Percentiles rank a stretch among this genome's conserved stretches.
Evolutionary conservation across 352 stramenopile species (phyloP).

Genomic region (Pythium rhizo-oryzae): DNA sequence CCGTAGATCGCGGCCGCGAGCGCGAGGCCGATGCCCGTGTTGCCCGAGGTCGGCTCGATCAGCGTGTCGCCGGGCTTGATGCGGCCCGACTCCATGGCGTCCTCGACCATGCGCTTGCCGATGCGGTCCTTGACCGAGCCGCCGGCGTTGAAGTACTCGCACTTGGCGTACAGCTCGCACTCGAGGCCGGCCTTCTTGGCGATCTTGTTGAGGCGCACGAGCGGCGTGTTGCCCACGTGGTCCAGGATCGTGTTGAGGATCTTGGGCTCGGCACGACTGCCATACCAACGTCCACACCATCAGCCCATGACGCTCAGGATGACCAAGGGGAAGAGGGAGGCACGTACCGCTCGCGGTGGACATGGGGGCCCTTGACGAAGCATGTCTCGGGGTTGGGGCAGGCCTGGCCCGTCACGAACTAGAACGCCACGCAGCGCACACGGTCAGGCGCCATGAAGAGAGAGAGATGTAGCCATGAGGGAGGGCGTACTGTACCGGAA

Average conservation of each 20-base stretch:
- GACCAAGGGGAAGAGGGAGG: no score
- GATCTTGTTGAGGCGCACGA: conserved; percentile 93
- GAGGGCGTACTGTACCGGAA: no score
- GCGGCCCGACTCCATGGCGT: conserved; percentile 82
- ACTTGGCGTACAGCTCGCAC: conserved; percentile 93
- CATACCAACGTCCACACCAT: no score
- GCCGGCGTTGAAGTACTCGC: conserved; percentile 95
- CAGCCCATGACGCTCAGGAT: no score
- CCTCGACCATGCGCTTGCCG: conserved; percentile 86
- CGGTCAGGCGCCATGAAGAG: background rate
- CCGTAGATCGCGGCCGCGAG: conserved; percentile 97
- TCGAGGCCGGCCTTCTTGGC: conserved; percentile 70
- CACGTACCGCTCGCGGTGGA: conserved; percentile 57
- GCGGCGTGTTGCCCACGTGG: conserved; percentile 94
- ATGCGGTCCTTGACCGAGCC: conserved; percentile 91
- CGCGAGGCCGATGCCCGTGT: conserved; percentile 97
- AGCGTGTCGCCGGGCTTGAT: conserved; percentile 94
- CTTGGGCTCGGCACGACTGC: conserved; percentile 60
- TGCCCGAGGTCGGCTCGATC: conserved; percentile 96
- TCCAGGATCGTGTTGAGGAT: conserved; percentile 94
- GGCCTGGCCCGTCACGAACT: conserved; percentile 35
- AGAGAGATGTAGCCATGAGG: background rate
- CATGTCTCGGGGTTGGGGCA: conserved; percentile 59
- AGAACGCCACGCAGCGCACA: background rate
- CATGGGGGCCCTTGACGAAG: conserved; percentile 70